phyloP scores from a whole-genome alignment of 2,329 filamentous ascomycete species.

The Teratosphaeria gauchensis region DNA sequence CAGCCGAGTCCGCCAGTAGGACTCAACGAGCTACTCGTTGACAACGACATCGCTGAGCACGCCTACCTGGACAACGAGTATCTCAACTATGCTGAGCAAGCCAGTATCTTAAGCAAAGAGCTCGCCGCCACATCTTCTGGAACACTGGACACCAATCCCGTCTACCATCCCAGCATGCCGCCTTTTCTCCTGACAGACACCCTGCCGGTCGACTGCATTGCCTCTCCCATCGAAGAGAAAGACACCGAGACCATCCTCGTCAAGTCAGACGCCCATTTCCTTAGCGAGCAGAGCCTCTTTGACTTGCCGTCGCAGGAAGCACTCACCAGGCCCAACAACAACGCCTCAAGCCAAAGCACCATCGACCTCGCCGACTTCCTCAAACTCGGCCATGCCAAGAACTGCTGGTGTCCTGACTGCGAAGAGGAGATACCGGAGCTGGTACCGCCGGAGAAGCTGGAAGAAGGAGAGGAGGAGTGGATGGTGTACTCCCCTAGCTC shows the following conservation, averaged over 20 bases:
- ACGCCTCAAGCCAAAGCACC: slow-evolving; percentile 1
- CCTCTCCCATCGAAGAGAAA: background rate
- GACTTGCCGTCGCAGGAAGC: slow-evolving; percentile 1
- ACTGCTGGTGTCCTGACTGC: slow-evolving; percentile 21
- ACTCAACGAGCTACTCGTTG: slow-evolving; percentile 15
- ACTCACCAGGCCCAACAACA: background rate
- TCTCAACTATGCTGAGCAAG: background rate
- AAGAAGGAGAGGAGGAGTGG: slow-evolving; percentile 13
- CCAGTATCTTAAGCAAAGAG: background rate
- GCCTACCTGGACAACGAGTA: background rate
- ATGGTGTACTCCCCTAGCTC: slow-evolving; percentile 11
- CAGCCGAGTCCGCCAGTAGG: slow-evolving; percentile 7
- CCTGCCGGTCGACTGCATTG: slow-evolving; percentile 2
- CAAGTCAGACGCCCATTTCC: slow-evolving; percentile 17
- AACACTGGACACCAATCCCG: background rate
- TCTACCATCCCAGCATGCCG: background rate
- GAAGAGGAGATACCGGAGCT: slow-evolving; percentile 12
- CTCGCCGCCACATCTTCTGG: background rate
- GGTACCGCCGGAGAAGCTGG: slow-evolving; percentile 5
- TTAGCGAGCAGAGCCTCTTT: slow-evolving; percentile 20
- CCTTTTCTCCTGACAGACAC: slow-evolving; percentile 1
- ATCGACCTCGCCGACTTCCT: slow-evolving; percentile 19
- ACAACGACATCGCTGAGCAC: slow-evolving; percentile 4
- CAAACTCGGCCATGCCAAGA: slow-evolving; percentile 20
- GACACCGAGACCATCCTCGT: slow-evolving; percentile 2